These are phyloP conservation scores for Globisporangium ultimum DNA, from an alignment of 352 stramenopile species.

Conservation along the genomic window DNA sequence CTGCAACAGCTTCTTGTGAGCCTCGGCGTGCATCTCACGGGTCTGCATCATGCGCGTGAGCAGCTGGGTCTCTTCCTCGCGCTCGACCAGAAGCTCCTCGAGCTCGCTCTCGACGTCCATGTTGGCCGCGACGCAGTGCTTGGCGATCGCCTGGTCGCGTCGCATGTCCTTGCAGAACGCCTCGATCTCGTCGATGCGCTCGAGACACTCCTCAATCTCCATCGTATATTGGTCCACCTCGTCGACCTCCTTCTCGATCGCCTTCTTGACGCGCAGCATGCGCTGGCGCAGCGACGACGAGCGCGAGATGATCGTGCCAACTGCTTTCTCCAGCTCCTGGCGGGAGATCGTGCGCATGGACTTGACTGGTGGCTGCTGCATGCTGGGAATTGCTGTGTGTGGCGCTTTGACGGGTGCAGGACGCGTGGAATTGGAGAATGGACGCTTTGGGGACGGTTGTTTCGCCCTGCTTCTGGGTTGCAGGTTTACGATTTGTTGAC, in stretches of 20 bases:
- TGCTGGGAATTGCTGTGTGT: not conserved
- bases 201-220: slow-evolving; percentile 19
- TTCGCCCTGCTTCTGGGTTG: not conserved
- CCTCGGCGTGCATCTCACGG: slow-evolving; percentile 19
- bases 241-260: slow-evolving; percentile 18
- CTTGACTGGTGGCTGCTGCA: slow-evolving; percentile 3
- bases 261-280: slow-evolving; percentile 20
- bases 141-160: slow-evolving; percentile 11
- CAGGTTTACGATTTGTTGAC: slow-evolving; percentile 6
- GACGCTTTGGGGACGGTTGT: not conserved
- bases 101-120: slow-evolving; percentile 18
- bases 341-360: slow-evolving; percentile 16
- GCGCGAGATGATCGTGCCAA: slow-evolving; percentile 19
- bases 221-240: slow-evolving; percentile 18
- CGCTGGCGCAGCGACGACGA: slow-evolving; percentile 18
- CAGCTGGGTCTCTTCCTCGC: slow-evolving; percentile 17
- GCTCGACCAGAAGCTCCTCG: slow-evolving; percentile 16
- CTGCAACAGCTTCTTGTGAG: slow-evolving; percentile 19
- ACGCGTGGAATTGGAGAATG: slow-evolving; percentile 7
- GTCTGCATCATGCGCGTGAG: slow-evolving; percentile 23
- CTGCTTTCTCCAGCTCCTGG: slow-evolving; percentile 17
- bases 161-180: slow-evolving; percentile 15
- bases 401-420: not conserved
- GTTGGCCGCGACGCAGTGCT: slow-evolving; percentile 13
- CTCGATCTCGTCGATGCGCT: slow-evolving; percentile 19